These are phyloP conservation scores for Pouteria glomerata DNA, from an alignment of 148 eudicot species.

Conservation along the genomic window DNA sequence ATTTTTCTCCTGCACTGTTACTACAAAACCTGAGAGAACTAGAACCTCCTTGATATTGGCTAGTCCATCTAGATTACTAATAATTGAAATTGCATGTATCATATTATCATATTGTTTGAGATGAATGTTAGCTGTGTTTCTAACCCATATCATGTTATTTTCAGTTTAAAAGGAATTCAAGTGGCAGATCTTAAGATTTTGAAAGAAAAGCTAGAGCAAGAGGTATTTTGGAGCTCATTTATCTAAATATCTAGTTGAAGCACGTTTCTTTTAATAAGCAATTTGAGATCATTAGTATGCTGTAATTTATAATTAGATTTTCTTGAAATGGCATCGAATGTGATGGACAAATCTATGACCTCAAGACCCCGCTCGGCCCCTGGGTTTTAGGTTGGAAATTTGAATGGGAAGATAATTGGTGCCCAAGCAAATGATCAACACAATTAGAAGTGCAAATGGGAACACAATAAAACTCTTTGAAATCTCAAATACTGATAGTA, in stretches of 20 bases:
- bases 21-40: not conserved
- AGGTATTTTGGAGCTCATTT: slow-evolving; percentile 36
- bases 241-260: not conserved
- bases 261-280: slow-evolving; percentile 5
- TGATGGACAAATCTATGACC: too few relatives aligned
- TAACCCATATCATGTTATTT: slow-evolving; percentile 14
- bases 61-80: not conserved
- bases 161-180: slow-evolving; percentile 71
- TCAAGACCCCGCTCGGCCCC: too few relatives aligned
- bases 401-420: not conserved
- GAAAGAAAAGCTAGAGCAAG: slow-evolving; percentile 82
- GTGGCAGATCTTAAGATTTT: slow-evolving; percentile 57
- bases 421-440: not conserved
- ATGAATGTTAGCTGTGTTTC: not conserved
- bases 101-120: slow-evolving; percentile 8
- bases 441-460: not conserved
- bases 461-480: not conserved
- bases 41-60: slow-evolving; percentile 1
- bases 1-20: not conserved
- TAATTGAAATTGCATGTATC: not conserved
- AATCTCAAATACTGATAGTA: not conserved
- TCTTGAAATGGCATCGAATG: too few relatives aligned
- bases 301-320: not conserved
- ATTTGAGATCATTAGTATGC: not conserved
- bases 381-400: not conserved